These are phyloP conservation scores for Epichloe brachyelytri DNA, from an alignment of 2,329 filamentous ascomycete genomes.

Conservation along the genomic window DNA sequence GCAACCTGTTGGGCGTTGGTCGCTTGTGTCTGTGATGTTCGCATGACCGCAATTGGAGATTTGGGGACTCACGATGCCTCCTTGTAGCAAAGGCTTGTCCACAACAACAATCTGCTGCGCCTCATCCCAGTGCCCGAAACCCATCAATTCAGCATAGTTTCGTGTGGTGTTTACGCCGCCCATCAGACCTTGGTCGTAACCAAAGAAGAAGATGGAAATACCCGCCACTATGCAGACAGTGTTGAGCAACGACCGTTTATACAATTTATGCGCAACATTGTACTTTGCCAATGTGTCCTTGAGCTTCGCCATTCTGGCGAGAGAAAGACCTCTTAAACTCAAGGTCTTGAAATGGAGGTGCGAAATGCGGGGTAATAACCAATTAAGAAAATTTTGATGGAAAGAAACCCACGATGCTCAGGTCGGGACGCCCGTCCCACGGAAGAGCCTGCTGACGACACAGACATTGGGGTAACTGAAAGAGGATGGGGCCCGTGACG, in stretches of 20 bases:
- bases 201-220: slow-evolving; percentile 32
- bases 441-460: neutral
- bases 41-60: neutral
- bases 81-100: slow-evolving; percentile 37
- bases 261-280: slow-evolving; percentile 34
- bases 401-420: too few species aligned
- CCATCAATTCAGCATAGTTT: slow-evolving; percentile 27
- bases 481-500: neutral
- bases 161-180: slow-evolving; percentile 33
- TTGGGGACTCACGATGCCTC: slow-evolving; percentile 27
- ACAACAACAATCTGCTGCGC: slow-evolving; percentile 39
- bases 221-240: slow-evolving; percentile 51
- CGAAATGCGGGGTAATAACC: neutral
- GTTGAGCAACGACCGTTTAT: slow-evolving; percentile 43
- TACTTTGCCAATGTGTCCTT: slow-evolving; percentile 5
- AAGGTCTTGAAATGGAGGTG: too few species aligned
- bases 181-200: slow-evolving; percentile 43
- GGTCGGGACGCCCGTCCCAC: neutral
- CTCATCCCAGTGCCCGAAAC: slow-evolving; percentile 35
- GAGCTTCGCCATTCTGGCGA: neutral
- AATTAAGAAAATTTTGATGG: neutral
- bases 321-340: too few species aligned
- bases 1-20: slow-evolving; percentile 14
- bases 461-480: neutral
- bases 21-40: neutral